Conservation (phyloP, 2,329 filamentous ascomycete genomes). For the Macrophomina tecta region DNA sequence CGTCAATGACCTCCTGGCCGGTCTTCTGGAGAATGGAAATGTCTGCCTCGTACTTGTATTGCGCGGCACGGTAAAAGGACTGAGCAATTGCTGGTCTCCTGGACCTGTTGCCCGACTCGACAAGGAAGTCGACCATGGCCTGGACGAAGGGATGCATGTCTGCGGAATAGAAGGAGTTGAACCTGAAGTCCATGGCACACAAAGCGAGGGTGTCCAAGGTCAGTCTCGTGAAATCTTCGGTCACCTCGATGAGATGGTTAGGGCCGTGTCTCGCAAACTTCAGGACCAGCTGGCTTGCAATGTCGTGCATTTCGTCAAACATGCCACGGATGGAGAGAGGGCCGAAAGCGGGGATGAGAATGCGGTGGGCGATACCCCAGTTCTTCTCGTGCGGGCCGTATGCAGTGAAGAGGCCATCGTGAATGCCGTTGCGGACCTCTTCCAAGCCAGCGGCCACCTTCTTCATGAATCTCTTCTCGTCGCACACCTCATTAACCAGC, state of each 20-base stretch:
- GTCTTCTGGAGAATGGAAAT: slow-evolving; percentile 62
- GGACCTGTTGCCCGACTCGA: slow-evolving; percentile 43
- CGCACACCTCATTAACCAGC: slow-evolving; percentile 48
- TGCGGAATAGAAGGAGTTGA: slow-evolving; percentile 48
- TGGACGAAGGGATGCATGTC: slow-evolving; percentile 46
- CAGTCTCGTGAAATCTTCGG: slow-evolving; percentile 47
- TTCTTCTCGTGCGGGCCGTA: slow-evolving; percentile 43
- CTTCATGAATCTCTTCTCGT: slow-evolving; percentile 46
- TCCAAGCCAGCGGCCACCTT: slow-evolving; percentile 38
- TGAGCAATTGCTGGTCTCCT: slow-evolving; percentile 40
- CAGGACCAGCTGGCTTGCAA: slow-evolving; percentile 68
- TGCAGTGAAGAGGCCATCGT: slow-evolving; percentile 51
- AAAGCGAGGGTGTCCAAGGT: slow-evolving; percentile 48
- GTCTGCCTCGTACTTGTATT: slow-evolving; percentile 59
- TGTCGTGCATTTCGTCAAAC: slow-evolving; percentile 66
- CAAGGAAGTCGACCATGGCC: slow-evolving; percentile 47
- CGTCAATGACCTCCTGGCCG: slow-evolving; percentile 62
- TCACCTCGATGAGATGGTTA: slow-evolving; percentile 41
- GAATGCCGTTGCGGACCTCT: slow-evolving; percentile 44
- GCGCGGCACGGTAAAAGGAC: slow-evolving; percentile 43
- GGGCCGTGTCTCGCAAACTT: slow-evolving; percentile 68
- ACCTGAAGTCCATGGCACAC: slow-evolving; percentile 50
- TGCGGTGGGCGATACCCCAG: slow-evolving; percentile 65
- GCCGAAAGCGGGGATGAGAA: slow-evolving; percentile 72
- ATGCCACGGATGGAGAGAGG: slow-evolving; percentile 70